These are phyloP conservation scores for Tricholomella constricta DNA, from an alignment of 768 basidiomycete genomes.

Conservation along the genomic window DNA sequence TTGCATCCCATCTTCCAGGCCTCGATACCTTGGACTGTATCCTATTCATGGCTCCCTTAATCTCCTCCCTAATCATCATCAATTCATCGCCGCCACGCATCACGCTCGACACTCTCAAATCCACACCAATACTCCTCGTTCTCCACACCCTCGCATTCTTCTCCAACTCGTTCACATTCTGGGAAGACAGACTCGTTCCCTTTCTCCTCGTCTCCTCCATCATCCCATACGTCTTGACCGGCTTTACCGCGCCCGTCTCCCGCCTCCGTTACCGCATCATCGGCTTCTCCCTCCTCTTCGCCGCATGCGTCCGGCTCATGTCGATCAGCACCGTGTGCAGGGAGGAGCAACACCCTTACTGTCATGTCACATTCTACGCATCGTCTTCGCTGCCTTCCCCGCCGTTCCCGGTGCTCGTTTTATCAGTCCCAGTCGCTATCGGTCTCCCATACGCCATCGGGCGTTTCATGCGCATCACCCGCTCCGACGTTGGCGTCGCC, in stretches of 20 bases:
- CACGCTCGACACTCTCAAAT: constrained; percentile 26
- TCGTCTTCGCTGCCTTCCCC: constrained; percentile 70
- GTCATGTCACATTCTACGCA: constrained; percentile 86
- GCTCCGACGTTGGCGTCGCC: constrained; percentile 76
- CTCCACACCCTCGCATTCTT: constrained; percentile 78
- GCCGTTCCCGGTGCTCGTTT: constrained; percentile 55
- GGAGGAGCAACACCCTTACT: constrained; percentile 92
- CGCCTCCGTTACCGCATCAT: constrained; percentile 77
- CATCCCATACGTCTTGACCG: constrained; percentile 57
- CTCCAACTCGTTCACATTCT: constrained; percentile 97
- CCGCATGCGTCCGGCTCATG: constrained; percentile 72
- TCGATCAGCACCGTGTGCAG: constrained; percentile 85
- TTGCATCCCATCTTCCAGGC: constrained; percentile 41
- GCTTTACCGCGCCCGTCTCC: constrained; percentile 65
- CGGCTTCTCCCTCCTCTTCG: constrained; percentile 66
- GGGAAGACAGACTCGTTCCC: constrained; percentile 86
- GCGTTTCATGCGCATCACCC: constrained; percentile 62
- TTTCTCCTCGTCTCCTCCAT: constrained; percentile 74
- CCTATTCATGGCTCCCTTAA: constrained; percentile 50
- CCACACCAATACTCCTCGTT: constrained; percentile 51
- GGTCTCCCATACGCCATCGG: constrained; percentile 57
- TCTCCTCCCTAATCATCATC: constrained; percentile 48
- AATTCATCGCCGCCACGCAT: constrained; percentile 41
- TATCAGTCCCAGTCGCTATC: constrained; percentile 59
- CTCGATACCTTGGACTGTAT: constrained; percentile 52